A percentile compares a stretch with the other conserved stretches of the same genome.
Evolutionary conservation across 257 asterid genomes (phyloP).

Genomic region (Capsicum rhomboideum): DNA sequence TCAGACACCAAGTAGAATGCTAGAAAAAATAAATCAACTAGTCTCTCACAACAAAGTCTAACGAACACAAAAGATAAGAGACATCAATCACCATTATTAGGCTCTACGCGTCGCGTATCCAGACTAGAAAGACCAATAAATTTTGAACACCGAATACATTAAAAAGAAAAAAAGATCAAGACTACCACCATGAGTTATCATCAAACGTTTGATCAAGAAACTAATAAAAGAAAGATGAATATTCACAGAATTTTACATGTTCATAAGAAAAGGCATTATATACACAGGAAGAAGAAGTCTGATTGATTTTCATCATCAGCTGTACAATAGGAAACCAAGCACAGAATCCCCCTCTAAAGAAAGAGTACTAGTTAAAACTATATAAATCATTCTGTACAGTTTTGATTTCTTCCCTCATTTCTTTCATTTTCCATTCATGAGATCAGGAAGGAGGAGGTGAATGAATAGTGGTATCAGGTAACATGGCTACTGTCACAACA

Average conservation of each 20-base stretch:
- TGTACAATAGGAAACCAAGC: slow-evolving; percentile 8
- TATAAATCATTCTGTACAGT: slow-evolving; percentile 36
- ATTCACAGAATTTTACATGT: slow-evolving; percentile 6
- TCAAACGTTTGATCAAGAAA: neutral
- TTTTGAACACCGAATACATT: neutral
- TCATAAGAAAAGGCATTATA: neutral
- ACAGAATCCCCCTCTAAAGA: slow-evolving; percentile 15
- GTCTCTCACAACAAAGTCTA: too few relatives aligned
- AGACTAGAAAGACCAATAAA: neutral
- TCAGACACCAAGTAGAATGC: too few relatives aligned
- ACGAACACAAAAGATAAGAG: too few relatives aligned
- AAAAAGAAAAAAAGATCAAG: neutral
- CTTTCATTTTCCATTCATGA: slow-evolving; percentile 45
- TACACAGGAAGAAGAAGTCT: neutral
- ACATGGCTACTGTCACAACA: slow-evolving; percentile 83
- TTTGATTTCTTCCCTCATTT: slow-evolving; percentile 68
- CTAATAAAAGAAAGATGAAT: neutral
- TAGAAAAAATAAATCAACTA: too few relatives aligned
- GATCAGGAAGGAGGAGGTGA: slow-evolving; percentile 84
- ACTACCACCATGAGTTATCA: neutral
- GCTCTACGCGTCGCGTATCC: too few relatives aligned
- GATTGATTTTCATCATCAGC: slow-evolving; percentile 7
- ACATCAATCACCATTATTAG: too few relatives aligned
- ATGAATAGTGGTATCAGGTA: slow-evolving; percentile 71
- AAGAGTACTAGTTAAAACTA: slow-evolving; percentile 1